Conservation (phyloP, 805 yeast species). For the Saccharomyces eubayanus region DNA sequence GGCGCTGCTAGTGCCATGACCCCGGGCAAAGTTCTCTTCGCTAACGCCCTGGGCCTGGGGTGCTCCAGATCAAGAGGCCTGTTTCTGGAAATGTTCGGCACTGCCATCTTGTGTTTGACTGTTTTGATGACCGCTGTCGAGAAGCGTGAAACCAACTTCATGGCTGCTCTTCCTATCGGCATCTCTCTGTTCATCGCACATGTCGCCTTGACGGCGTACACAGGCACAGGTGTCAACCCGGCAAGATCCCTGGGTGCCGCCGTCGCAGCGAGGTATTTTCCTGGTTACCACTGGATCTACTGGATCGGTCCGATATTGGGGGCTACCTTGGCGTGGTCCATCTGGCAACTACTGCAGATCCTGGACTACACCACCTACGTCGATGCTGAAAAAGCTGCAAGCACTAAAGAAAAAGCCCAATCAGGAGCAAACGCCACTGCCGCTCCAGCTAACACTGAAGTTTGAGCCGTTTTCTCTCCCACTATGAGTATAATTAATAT, state of each 20-base stretch:
- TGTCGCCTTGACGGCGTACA: conserved; percentile 69
- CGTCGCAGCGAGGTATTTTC: conserved; percentile 64
- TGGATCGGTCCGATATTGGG: conserved; percentile 86
- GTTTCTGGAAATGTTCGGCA: conserved; percentile 76
- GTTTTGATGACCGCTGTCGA: conserved; percentile 81
- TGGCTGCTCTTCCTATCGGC: conserved; percentile 82
- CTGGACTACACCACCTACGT: conserved; percentile 55
- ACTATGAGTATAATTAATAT: too few relatives aligned
- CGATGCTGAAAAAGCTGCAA: conserved; percentile 10
- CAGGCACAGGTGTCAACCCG: conserved; percentile 90
- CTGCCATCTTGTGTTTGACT: conserved; percentile 62
- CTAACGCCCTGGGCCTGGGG: conserved; percentile 66
- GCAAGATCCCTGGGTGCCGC: conserved; percentile 85
- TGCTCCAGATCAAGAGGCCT: conserved; percentile 66
- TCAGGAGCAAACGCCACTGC: background rate
- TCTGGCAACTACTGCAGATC: conserved; percentile 59
- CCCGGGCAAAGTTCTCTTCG: conserved; percentile 67
- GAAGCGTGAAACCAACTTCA: conserved; percentile 62
- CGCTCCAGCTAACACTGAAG: background rate
- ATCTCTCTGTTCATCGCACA: conserved; percentile 74
- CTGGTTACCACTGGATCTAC: conserved; percentile 82
- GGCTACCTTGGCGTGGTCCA: conserved; percentile 51
- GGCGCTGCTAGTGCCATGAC: conserved; percentile 82
- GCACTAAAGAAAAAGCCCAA: background rate
- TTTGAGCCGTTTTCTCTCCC: background rate